These are phyloP conservation scores for Sabuloglossum arenarium DNA, from an alignment of 495 filamentous ascomycete species.

Conservation along the genomic window DNA sequence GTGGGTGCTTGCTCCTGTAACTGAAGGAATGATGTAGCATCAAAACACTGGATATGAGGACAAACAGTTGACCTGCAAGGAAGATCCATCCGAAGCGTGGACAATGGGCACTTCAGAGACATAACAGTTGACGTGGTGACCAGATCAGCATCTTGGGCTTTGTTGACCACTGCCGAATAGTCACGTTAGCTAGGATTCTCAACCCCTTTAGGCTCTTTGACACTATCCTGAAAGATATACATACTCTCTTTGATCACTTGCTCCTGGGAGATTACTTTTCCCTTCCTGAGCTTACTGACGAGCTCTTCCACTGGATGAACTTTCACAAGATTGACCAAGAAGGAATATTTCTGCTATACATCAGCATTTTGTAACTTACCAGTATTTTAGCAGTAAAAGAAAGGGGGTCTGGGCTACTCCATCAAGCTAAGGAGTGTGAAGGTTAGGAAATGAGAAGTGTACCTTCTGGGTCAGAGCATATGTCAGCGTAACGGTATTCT, in stretches of 20 bases:
- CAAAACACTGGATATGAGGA: constrained; percentile 86
- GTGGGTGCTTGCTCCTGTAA: constrained; percentile 89
- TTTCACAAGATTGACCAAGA: constrained; percentile 54
- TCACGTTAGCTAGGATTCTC: not conserved
- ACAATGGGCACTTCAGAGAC: constrained; percentile 82
- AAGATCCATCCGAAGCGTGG: constrained; percentile 56
- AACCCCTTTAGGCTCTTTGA: not conserved
- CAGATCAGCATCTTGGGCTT: constrained; percentile 72
- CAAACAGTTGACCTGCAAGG: constrained; percentile 66
- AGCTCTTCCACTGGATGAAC: constrained; percentile 50
- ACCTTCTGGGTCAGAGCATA: constrained; percentile 85
- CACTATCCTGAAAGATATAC: constrained; percentile 11
- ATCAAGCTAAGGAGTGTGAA: not conserved
- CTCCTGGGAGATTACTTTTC: constrained; percentile 57
- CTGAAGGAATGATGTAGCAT: constrained; percentile 81
- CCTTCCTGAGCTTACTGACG: constrained; percentile 38
- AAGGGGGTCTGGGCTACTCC: not conserved
- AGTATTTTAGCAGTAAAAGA: constrained; percentile 3
- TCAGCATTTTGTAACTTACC: not conserved
- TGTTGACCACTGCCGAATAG: constrained; percentile 40
- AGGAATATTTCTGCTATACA: constrained; percentile 44
- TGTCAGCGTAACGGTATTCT: constrained; percentile 63
- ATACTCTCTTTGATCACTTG: constrained; percentile 69
- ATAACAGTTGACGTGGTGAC: constrained; percentile 68
- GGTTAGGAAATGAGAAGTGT: constrained; percentile 9